Conservation (phyloP, 139 green algal genomes). For the Chlorella sp. region DNA sequence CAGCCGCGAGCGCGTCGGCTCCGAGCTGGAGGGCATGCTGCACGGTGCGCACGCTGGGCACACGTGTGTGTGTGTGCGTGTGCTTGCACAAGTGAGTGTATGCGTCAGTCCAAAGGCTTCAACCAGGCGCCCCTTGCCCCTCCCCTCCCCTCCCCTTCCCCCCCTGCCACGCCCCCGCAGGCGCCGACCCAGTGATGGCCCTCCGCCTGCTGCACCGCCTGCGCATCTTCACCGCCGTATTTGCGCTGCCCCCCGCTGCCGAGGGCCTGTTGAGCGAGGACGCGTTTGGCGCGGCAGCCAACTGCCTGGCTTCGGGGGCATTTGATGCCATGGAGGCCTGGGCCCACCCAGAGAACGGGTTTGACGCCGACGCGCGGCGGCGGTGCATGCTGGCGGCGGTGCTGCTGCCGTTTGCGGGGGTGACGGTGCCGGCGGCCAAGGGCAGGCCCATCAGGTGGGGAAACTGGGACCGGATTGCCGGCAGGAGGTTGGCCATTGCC, state of each 20-base stretch:
- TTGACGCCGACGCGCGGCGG: conserved; percentile 64
- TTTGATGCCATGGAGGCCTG: conserved; percentile 37
- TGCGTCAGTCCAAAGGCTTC: no score
- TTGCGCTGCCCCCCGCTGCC: conserved; percentile 55
- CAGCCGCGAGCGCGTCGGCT: conserved; percentile 82
- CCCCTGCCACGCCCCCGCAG: conserved; percentile 48
- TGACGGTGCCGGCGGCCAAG: conserved; percentile 47
- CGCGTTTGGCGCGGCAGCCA: neutral
- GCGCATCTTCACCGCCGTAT: conserved; percentile 78
- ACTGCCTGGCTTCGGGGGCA: neutral
- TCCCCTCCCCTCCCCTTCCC: neutral
- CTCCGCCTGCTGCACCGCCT: conserved; percentile 75
- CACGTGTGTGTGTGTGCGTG: neutral
- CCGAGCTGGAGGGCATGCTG: conserved; percentile 91
- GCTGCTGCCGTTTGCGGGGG: conserved; percentile 75
- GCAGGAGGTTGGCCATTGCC: no score
- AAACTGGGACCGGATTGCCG: no score
- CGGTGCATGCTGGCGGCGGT: conserved; percentile 76
- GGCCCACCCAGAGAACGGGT: neutral
- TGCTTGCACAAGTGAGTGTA: neutral
- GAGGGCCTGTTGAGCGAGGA: conserved; percentile 25
- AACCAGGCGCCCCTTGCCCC: neutral
- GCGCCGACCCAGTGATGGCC: conserved; percentile 67
- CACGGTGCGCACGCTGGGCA: conserved; percentile 36
- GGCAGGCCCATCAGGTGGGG: conserved; percentile 48